Conservation (phyloP, 768 basidiomycete species). For the Psilocybe azurescens region DNA sequence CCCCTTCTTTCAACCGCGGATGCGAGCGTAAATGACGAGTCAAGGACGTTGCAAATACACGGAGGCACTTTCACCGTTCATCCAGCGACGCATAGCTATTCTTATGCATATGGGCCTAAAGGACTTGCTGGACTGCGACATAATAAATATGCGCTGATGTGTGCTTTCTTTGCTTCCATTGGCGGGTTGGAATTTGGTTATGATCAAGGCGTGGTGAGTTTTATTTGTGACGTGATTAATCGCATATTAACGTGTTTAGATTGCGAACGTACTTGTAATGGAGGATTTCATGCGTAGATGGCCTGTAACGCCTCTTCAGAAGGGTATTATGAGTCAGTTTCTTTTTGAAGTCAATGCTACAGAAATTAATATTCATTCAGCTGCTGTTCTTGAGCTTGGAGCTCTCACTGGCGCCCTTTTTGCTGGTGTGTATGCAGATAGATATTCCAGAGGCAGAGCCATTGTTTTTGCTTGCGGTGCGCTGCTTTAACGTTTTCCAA, state of each 20-base stretch:
- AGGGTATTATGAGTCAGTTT: conserved; percentile 75
- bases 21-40: not conserved
- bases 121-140: conserved; percentile 67
- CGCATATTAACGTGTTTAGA: conserved; percentile 36
- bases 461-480: conserved; percentile 73
- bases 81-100: conserved; percentile 40
- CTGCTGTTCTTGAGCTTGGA: conserved; percentile 79
- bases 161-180: conserved; percentile 77
- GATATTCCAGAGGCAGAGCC: conserved; percentile 66
- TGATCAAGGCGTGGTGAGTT: conserved; percentile 74
- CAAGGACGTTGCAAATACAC: conserved; percentile 22
- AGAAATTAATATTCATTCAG: conserved; percentile 38
- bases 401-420: conserved; percentile 77
- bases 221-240: not conserved
- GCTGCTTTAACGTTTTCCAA: conserved; percentile 24
- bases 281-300: conserved; percentile 70
- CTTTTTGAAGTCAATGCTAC: not conserved
- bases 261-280: conserved; percentile 88
- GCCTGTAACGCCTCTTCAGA: conserved; percentile 75
- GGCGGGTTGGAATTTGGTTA: conserved; percentile 84
- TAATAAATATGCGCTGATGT: conserved; percentile 69
- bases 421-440: conserved; percentile 73
- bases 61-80: conserved; percentile 41
- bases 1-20: conserved; percentile 1
- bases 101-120: conserved; percentile 75